Conservation (phyloP, 1,284 basidiomycete species). For the Sutorius eximius region DNA sequence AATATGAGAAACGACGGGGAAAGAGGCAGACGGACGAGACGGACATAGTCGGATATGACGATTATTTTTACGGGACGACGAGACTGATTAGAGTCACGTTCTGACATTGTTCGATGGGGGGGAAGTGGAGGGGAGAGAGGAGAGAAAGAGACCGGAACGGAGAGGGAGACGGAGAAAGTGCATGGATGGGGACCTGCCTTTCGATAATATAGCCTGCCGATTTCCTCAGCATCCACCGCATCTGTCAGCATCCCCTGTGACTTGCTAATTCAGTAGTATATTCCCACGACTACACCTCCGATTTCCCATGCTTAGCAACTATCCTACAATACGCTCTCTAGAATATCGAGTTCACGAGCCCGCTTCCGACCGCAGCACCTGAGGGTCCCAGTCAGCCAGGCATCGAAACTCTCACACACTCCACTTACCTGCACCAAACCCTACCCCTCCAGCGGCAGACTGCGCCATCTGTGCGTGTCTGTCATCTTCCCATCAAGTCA, state of each 20-base stretch:
- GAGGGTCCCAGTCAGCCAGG: background rate
- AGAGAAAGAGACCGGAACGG: background rate
- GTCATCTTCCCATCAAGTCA: background rate
- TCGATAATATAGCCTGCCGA: slow-evolving; percentile 31
- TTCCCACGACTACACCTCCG: slow-evolving; percentile 23
- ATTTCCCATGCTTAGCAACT: slow-evolving; percentile 26
- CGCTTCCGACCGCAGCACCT: slow-evolving; percentile 49
- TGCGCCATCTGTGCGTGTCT: slow-evolving; percentile 47
- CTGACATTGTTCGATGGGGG: slow-evolving; percentile 21
- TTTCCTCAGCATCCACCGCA: slow-evolving; percentile 33
- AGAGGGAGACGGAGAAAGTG: slow-evolving; percentile 8
- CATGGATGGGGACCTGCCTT: slow-evolving; percentile 28
- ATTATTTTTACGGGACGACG: slow-evolving; percentile 59
- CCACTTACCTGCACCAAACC: slow-evolving; percentile 58
- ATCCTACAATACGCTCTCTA: slow-evolving; percentile 11
- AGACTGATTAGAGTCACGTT: slow-evolving; percentile 20
- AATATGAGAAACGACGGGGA: slow-evolving; percentile 6
- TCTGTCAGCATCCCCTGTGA: slow-evolving; percentile 34
- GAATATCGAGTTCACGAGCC: slow-evolving; percentile 43
- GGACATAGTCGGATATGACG: slow-evolving; percentile 70
- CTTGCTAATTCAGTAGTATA: slow-evolving; percentile 17
- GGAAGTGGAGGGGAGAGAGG: background rate
- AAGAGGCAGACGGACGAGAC: slow-evolving; percentile 28
- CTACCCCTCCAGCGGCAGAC: slow-evolving; percentile 59
- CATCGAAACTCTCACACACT: rapidly evolving